Conservation (phyloP, 306 rosid genomes). For the Malus domestica region DNA sequence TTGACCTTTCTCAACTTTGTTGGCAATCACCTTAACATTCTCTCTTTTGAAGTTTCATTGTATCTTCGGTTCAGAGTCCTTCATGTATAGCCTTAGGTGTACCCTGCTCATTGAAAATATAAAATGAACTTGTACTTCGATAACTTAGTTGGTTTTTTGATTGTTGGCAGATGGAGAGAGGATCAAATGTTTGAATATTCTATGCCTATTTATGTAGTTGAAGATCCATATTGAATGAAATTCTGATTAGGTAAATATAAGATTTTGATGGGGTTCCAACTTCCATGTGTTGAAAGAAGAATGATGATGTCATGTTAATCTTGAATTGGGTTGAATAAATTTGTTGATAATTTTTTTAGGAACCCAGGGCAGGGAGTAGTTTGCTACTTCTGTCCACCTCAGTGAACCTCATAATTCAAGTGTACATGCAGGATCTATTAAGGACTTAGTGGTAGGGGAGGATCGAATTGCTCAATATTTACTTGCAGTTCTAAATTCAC, state of each 20-base stretch:
- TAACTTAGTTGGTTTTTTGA: background rate
- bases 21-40: background rate
- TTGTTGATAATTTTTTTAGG: background rate
- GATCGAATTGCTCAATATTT: conserved; percentile 85
- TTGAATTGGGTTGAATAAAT: background rate
- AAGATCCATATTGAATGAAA: background rate
- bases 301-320: background rate
- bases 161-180: background rate
- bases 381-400: background rate
- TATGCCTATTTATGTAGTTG: background rate
- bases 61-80: too few species aligned
- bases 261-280: background rate
- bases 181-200: background rate
- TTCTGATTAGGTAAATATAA: background rate
- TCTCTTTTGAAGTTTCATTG: background rate
- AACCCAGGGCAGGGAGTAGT: background rate
- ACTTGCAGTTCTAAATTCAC: conserved; percentile 63
- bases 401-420: background rate
- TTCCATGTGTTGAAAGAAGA: background rate
- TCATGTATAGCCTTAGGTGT: background rate
- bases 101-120: background rate
- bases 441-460: conserved; percentile 87
- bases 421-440: conserved; percentile 70
- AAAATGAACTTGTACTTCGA: background rate
- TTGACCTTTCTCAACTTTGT: background rate